Conservation (phyloP, 2,329 filamentous ascomycete species). For the Dactylellina parvicollis region DNA sequence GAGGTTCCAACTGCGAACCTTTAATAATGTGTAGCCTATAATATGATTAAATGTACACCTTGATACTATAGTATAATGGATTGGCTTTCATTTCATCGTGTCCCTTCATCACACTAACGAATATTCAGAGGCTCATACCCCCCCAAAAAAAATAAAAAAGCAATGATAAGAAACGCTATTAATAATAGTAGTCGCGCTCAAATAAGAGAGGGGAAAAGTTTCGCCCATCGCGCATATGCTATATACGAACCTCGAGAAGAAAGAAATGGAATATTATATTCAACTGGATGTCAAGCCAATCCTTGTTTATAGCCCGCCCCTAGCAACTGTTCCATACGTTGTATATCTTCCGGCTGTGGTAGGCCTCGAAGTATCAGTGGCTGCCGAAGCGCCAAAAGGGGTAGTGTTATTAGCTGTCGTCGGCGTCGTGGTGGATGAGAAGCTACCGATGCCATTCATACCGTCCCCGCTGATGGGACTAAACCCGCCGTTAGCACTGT, state of each 20-base stretch:
- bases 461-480: conserved; percentile 27
- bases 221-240: conserved; percentile 6
- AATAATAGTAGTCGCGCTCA: no score
- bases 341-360: conserved; percentile 35
- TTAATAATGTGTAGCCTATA: not conserved
- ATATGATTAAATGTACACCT: not conserved
- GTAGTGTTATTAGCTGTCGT: conserved; percentile 46
- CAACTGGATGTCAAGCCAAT: not conserved
- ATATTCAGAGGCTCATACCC: conserved; percentile 30
- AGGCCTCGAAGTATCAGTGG: conserved; percentile 50
- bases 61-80: conserved; percentile 12
- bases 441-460: conserved; percentile 8
- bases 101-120: conserved; percentile 40
- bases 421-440: conserved; percentile 49
- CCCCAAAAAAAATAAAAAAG: conserved; percentile 23
- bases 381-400: no score
- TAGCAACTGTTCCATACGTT: conserved; percentile 29
- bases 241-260: conserved; percentile 3
- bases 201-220: not conserved
- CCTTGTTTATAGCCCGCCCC: conserved; percentile 8
- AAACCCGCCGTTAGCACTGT: conserved; percentile 41
- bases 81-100: conserved; percentile 11
- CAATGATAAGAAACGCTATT: not conserved
- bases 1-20: conserved; percentile 49
- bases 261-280: conserved; percentile 4